Base-by-base conservation (phyloP, 208 protist species). In the Strigomonas culicis region DNA sequence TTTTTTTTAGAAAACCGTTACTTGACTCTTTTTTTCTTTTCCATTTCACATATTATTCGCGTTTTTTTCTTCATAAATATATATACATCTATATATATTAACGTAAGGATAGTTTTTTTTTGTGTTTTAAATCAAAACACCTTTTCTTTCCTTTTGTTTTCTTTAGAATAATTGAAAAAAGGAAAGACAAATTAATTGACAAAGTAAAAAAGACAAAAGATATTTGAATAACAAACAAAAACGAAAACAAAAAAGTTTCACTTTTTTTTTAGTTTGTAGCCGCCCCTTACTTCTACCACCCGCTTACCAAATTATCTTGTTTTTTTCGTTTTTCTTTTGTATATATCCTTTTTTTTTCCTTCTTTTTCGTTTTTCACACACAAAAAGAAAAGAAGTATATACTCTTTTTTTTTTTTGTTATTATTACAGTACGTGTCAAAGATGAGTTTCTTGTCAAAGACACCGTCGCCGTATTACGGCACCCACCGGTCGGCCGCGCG, bases 71-170 rank as follows among this genome's bases (percentile, higher is more conserved):
- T 22, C 49, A 53, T 30, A 53, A 28, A 4, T 13, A 30, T 30
- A 55, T 21, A 27, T 55, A 30, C 24, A 30, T 19, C 7, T 21
- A 55, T 55, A 24, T 21, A 27, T 21, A 13, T 27, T 49, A 2
- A 32, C 52, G 30, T 59, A 50, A 0, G 15, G 0, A 25, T 30
- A 22, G 51, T 53, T 64, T 64, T 64, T 66, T 66, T 59, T 63
- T 49, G 61, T 66, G 34, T 70, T 59, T 46, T 51, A 44, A 44
- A 30, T 30, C 1, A 51, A 2, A 63, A 36, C 39, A 66, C 22
- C 34, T 66, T 27, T 62, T n/a, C 27, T 36, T 71, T 64, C 27
- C 24, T 50, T 61, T 66, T 4, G 47, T 24, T 43, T 56, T 56
- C 32, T 59, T 57, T 50, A 6, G 11, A 53, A 6, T 28, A 50